Conservation (phyloP, 768 basidiomycete genomes). For the Xerocomus spinulosus region DNA sequence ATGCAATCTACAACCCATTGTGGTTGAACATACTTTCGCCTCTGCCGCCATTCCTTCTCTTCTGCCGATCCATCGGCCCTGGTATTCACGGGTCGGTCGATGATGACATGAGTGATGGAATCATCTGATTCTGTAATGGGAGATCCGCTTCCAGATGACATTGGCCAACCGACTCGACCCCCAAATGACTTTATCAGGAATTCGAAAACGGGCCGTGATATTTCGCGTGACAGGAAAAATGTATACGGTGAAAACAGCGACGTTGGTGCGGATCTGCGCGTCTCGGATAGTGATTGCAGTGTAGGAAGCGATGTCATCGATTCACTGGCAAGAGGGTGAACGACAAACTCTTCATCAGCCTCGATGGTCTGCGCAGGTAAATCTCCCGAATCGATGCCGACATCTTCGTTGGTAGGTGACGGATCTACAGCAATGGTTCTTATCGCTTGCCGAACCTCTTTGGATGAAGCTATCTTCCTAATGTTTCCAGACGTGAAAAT, state of each 20-base stretch:
- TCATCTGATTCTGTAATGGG: constrained; percentile 73
- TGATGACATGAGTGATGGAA: constrained; percentile 90
- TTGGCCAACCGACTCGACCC: constrained; percentile 87
- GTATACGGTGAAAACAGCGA: constrained; percentile 79
- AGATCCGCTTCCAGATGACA: constrained; percentile 76
- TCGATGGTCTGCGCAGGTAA: constrained; percentile 31
- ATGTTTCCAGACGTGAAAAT: constrained; percentile 15
- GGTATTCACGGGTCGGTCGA: constrained; percentile 74
- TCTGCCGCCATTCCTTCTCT: constrained; percentile 56
- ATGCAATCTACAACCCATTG: constrained; percentile 98
- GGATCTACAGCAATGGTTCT: constrained; percentile 38
- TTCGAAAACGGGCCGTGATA: constrained; percentile 87
- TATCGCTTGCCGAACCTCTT: constrained; percentile 48
- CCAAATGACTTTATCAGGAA: constrained; percentile 91
- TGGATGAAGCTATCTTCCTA: constrained; percentile 45
- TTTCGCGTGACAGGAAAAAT: constrained; percentile 93
- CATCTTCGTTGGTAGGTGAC: constrained; percentile 30
- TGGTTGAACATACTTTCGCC: constrained; percentile 88
- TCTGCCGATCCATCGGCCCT: constrained; percentile 47
- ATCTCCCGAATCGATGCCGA: constrained; percentile 34
- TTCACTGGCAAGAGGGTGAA: constrained; percentile 51
- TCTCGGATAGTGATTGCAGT: constrained; percentile 56
- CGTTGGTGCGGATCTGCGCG: constrained; percentile 53
- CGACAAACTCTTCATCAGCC: constrained; percentile 63
- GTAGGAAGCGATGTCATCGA: constrained; percentile 55